Conservation (phyloP, 306 rosid species). For the Quercus engelmannii region DNA sequence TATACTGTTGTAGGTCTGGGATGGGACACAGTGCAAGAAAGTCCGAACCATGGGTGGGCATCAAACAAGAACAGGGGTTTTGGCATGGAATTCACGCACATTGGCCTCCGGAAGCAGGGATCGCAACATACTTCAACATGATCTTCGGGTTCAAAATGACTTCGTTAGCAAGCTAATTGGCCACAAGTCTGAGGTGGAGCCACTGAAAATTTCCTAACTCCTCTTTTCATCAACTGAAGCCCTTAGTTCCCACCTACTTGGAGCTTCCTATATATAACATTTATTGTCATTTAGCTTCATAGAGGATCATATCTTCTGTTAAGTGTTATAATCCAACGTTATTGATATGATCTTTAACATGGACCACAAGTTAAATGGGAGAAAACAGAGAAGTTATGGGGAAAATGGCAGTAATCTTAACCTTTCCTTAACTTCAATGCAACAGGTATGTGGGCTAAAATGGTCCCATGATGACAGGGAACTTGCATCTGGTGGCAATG, state of each 20-base stretch:
- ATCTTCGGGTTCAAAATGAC: slow-evolving; percentile 78
- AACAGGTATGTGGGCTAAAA: slow-evolving; percentile 80
- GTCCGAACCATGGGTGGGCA: slow-evolving; percentile 97
- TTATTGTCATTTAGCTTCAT: neutral
- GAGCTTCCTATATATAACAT: neutral
- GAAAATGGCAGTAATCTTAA: neutral
- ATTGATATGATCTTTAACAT: too few relatives aligned
- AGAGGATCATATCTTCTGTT: neutral
- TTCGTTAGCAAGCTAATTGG: slow-evolving; percentile 75
- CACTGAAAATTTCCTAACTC: neutral
- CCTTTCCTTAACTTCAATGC: neutral
- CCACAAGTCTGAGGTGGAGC: slow-evolving; percentile 98
- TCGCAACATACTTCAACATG: slow-evolving; percentile 91
- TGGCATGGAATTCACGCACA: slow-evolving; percentile 93
- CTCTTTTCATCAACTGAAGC: neutral
- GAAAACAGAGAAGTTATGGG: too few relatives aligned
- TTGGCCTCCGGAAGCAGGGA: slow-evolving; percentile 98
- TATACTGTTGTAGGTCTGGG: slow-evolving; percentile 66
- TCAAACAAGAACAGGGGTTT: slow-evolving; percentile 95
- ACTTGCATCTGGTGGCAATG: slow-evolving; percentile 99
- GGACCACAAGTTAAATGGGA: too few relatives aligned
- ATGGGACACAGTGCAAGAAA: slow-evolving; percentile 84
- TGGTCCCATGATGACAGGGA: slow-evolving; percentile 98
- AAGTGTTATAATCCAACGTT: neutral
- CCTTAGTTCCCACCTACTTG: neutral